Percentiles rank a stretch among this genome's conserved stretches.
phyloP scores from a whole-genome alignment of 2,329 filamentous ascomycete genomes.

The Aspergillus quadricinctus region DNA sequence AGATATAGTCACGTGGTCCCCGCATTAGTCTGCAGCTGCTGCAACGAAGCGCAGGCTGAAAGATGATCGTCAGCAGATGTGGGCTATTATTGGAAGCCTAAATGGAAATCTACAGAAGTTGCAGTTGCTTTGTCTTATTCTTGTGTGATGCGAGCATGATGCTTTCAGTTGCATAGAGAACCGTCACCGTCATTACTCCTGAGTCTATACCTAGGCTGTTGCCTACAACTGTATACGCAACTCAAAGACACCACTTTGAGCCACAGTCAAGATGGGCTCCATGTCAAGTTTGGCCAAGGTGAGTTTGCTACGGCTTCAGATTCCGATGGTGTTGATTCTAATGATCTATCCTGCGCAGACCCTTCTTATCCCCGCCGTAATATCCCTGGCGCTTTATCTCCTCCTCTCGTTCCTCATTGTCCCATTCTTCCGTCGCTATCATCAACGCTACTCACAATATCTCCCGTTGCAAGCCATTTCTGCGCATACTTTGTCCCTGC shows the following conservation, averaged over 20 bases:
- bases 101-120: background rate
- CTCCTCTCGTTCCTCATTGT: slow-evolving; percentile 60
- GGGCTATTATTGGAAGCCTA: background rate
- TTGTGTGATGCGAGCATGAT: background rate
- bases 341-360: slow-evolving; percentile 47
- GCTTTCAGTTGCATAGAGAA: background rate
- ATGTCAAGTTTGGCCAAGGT: slow-evolving; percentile 30
- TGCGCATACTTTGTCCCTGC: slow-evolving; percentile 53
- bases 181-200: background rate
- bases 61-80: background rate
- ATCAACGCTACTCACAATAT: slow-evolving; percentile 68
- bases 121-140: background rate
- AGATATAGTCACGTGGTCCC: slow-evolving; percentile 4
- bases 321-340: background rate
- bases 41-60: background rate
- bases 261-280: slow-evolving; percentile 25
- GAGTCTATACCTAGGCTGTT: background rate
- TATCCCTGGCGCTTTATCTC: slow-evolving; percentile 67
- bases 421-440: slow-evolving; percentile 66
- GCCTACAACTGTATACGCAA: background rate
- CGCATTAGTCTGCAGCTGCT: background rate
- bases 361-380: slow-evolving; percentile 64
- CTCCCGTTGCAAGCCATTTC: slow-evolving; percentile 59
- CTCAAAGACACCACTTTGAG: background rate
- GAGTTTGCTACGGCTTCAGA: background rate